Base-by-base conservation (phyloP, 1,139 yeast species). In the Nakaseomyces delphensis region DNA sequence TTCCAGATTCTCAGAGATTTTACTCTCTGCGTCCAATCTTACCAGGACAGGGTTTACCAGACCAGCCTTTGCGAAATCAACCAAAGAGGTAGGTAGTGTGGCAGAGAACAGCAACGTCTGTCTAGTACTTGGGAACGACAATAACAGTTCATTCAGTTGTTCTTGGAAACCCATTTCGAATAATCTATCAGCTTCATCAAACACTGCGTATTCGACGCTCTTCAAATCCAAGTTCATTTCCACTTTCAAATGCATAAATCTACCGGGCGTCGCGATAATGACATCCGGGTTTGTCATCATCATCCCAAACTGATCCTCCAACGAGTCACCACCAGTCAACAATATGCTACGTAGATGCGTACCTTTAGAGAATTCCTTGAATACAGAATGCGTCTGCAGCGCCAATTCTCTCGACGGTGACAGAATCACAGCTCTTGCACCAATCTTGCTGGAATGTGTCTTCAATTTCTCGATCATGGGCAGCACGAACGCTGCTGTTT, bases 151-250 rank as follows among this genome's bases (percentile, higher is more conserved):
- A 57, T 85, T 86, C 59, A 93, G 72, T 60, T 93, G 98, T 56
- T 87, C 96, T 28, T 94, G 82, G 62, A 93, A 93, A 43, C 98
- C 97, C 83, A 89, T 82, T 66, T 93, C 99, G 59, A 93, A 93
- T 54, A 93, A 73, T 57, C 97, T 74, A 71, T 93, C 99, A 29
- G 98, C 98, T 69, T 93, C 99, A 67, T 93, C 99, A 62, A 91
- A 93, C 1, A 89, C 95, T 42, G 89, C 83, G 56, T 84, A 89
- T 60, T 91, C 95, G 18, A 91, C 77, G 2, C 87, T 74, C 51
- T 75, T 76, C 62, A 93, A 71, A 57, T 86, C 94, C 45, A 91
- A 70, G 49, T 77, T 77, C 98, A 93, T 93, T 66, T 93, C 98
- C 30, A 89, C 91, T 62, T 89, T 86, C 59, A 93, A 74, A 73